Percentiles rank a stretch among this genome's conserved stretches.
Conservation (phyloP, 371 early-diverging fungal species). For the Thermomucor indicae-seudaticae region DNA sequence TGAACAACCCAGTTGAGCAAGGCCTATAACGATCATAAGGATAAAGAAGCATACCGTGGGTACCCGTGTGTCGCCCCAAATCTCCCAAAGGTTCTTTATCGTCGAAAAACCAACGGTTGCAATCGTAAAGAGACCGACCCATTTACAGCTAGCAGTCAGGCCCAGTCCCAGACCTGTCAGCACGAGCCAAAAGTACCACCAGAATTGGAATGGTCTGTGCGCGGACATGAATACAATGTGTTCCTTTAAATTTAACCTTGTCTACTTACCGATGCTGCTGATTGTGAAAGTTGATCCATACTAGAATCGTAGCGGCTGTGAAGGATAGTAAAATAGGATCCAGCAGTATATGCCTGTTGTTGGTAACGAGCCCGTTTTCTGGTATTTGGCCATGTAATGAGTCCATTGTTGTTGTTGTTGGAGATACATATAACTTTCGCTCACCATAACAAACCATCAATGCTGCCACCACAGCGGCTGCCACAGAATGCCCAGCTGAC, state of each 20-base stretch:
- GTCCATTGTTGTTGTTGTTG: too few relatives aligned
- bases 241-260: neutral
- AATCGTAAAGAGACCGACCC: slow-evolving; percentile 92
- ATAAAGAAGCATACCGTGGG: slow-evolving; percentile 25
- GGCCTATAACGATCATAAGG: neutral
- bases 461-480: slow-evolving; percentile 36
- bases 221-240: neutral
- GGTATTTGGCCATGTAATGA: too few relatives aligned
- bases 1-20: slow-evolving; percentile 7
- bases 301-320: slow-evolving; percentile 64
- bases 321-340: slow-evolving; percentile 89
- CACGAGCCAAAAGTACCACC: slow-evolving; percentile 76
- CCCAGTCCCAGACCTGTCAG: slow-evolving; percentile 74
- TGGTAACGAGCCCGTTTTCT: slow-evolving; percentile 73
- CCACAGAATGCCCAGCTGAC: slow-evolving; percentile 39
- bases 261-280: slow-evolving; percentile 46
- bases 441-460: slow-evolving; percentile 48
- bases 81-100: slow-evolving; percentile 86
- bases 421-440: neutral
- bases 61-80: slow-evolving; percentile 73
- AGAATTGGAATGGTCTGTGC: slow-evolving; percentile 56
- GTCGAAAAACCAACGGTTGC: slow-evolving; percentile 84
- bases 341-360: slow-evolving; percentile 85
- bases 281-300: slow-evolving; percentile 83
- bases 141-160: slow-evolving; percentile 73